phyloP scores from a whole-genome alignment of 1,284 basidiomycete species.

The Puccinia triticina region DNA sequence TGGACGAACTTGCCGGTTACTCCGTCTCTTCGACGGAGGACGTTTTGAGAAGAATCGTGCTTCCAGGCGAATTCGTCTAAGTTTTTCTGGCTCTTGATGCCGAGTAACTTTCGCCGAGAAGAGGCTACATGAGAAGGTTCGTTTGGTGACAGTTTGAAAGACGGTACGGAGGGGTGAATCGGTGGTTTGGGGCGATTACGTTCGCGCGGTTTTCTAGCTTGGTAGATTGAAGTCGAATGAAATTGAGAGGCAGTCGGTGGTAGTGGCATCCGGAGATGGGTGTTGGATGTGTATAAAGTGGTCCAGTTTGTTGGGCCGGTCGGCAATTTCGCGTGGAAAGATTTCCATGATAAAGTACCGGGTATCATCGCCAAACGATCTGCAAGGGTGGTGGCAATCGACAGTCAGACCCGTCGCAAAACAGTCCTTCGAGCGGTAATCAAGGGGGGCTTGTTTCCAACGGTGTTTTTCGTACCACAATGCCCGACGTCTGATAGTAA shows the following conservation, averaged over 20 bases:
- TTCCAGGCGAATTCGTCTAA: conserved; percentile 49
- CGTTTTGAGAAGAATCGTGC: conserved; percentile 43
- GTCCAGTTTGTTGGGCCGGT: conserved; percentile 1
- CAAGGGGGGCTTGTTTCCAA: background rate
- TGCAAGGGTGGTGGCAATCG: background rate
- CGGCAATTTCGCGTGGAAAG: background rate
- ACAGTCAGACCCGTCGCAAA: background rate
- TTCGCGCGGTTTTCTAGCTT: conserved; percentile 37
- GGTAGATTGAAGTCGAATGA: conserved; percentile 26
- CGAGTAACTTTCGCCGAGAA: conserved; percentile 46
- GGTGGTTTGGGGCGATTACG: conserved; percentile 43
- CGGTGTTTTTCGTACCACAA: background rate
- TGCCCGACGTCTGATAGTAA: no score
- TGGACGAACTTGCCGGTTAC: conserved; percentile 49
- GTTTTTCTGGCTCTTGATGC: conserved; percentile 43
- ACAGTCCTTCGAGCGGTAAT: background rate
- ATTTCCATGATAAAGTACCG: background rate
- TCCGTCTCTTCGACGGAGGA: conserved; percentile 42
- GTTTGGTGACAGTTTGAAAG: conserved; percentile 36
- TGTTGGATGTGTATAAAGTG: background rate
- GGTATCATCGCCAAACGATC: background rate
- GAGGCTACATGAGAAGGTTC: conserved; percentile 23
- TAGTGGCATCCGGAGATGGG: background rate
- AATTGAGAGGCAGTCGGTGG: conserved; percentile 11
- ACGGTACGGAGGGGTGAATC: conserved; percentile 48